Percentiles rank a stretch among this genome's conserved stretches.
phyloP scores from a whole-genome alignment of 2,329 filamentous ascomycete species.

The Colletotrichum chrysophilum region DNA sequence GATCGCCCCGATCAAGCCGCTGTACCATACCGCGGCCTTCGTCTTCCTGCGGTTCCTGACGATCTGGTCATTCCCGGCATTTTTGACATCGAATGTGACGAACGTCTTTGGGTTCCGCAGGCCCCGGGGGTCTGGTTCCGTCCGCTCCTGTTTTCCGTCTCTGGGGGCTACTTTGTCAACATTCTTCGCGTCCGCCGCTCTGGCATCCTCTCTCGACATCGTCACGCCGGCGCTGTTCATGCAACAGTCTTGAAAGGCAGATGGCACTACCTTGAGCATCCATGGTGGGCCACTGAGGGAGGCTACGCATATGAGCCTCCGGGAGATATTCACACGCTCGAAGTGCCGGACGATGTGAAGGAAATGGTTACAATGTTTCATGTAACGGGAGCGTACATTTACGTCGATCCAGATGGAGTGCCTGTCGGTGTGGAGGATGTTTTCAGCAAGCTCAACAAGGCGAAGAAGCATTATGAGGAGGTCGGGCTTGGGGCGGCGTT shows the following conservation, averaged over 20 bases:
- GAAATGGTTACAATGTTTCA: slow-evolving; percentile 40
- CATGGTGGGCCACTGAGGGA: slow-evolving; percentile 39
- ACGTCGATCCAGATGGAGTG: slow-evolving; percentile 35
- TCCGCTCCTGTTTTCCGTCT: slow-evolving; percentile 32
- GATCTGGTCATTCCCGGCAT: slow-evolving; percentile 29
- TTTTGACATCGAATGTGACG: slow-evolving; percentile 32
- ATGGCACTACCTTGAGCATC: slow-evolving; percentile 41
- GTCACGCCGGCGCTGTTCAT: slow-evolving; percentile 36
- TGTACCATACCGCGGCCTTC: neutral
- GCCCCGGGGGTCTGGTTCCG: slow-evolving; percentile 34
- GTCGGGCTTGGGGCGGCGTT: slow-evolving; percentile 34
- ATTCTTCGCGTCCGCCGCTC: neutral
- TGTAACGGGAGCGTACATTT: slow-evolving; percentile 39
- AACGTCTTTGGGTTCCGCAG: slow-evolving; percentile 36
- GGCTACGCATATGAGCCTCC: slow-evolving; percentile 38
- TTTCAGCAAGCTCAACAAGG: slow-evolving; percentile 34
- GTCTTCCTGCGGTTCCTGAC: slow-evolving; percentile 24
- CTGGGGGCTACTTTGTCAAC: slow-evolving; percentile 20
- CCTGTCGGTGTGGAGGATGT: slow-evolving; percentile 36
- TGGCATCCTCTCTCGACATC: slow-evolving; percentile 35
- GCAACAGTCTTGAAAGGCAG: slow-evolving; percentile 33
- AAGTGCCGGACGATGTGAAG: slow-evolving; percentile 35
- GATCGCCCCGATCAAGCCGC: neutral
- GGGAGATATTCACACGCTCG: slow-evolving; percentile 38
- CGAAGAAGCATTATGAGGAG: slow-evolving; percentile 34